Evolutionary conservation across 208 protist species (phyloP).

Genomic region (Crithidia thermophila): DNA sequence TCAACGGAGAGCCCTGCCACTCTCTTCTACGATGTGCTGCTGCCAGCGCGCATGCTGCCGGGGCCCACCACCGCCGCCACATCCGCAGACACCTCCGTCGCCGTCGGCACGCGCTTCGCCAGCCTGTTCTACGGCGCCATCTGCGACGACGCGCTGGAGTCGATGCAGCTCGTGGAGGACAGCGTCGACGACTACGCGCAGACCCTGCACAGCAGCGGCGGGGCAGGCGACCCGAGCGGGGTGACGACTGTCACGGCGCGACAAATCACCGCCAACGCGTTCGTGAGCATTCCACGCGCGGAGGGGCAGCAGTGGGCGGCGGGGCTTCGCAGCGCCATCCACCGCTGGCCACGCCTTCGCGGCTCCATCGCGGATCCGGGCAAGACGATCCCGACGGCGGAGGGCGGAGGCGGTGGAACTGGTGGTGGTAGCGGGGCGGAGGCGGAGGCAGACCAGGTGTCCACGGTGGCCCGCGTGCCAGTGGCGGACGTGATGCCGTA

Average conservation of each 20-base stretch:
- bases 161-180: constrained; percentile 68
- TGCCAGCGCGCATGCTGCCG: constrained; percentile 59
- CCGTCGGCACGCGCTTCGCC: constrained; percentile 31
- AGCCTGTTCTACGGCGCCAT: constrained; percentile 61
- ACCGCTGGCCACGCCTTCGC: constrained; percentile 38
- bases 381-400: not conserved
- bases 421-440: too few relatives aligned
- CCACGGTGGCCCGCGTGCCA: constrained; percentile 31
- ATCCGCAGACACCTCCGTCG: constrained; percentile 33
- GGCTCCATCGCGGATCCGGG: constrained; percentile 10
- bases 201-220: constrained; percentile 10
- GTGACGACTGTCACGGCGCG: constrained; percentile 18
- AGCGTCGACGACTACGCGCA: constrained; percentile 33
- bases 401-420: not conserved
- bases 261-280: constrained; percentile 37
- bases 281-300: constrained; percentile 30
- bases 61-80: constrained; percentile 21
- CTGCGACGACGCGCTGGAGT: constrained; percentile 67
- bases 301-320: constrained; percentile 41
- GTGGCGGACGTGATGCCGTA: constrained; percentile 42
- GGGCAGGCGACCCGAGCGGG: constrained; percentile 22
- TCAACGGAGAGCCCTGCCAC: constrained; percentile 34
- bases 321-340: constrained; percentile 36
- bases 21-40: constrained; percentile 67
- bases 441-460: constrained; percentile 7